Percentiles rank a stretch among this genome's conserved stretches.
phyloP scores from a whole-genome alignment of 257 asterid species.

The Capsicum baccatum region DNA sequence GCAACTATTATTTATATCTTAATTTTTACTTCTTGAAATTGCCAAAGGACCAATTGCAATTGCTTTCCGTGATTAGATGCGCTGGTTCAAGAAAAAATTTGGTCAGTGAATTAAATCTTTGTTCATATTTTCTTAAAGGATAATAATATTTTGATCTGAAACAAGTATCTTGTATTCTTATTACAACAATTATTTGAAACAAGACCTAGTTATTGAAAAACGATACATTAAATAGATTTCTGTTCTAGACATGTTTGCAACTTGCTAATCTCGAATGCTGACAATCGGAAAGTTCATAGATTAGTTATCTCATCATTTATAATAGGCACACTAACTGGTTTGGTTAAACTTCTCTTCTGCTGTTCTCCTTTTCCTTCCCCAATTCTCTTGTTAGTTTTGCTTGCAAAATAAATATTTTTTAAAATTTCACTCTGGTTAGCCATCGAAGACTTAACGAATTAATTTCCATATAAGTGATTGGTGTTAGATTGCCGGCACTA shows the following conservation, averaged over 20 bases:
- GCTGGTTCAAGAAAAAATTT: neutral
- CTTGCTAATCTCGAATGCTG: constrained; percentile 2
- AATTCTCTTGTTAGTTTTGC: neutral
- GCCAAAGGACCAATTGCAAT: constrained; percentile 2
- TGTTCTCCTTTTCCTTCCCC: constrained; percentile 4
- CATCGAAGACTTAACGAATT: neutral
- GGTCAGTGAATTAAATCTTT: neutral
- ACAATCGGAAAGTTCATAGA: neutral
- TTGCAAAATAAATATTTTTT: neutral
- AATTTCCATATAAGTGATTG: neutral
- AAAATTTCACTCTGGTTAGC: neutral
- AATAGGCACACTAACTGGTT: neutral
- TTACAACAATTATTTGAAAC: neutral
- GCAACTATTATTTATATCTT: neutral
- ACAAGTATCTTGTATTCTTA: neutral
- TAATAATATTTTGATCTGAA: neutral
- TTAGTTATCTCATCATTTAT: constrained; percentile 16
- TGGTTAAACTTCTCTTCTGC: neutral
- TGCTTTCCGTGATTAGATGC: neutral
- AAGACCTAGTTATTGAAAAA: neutral
- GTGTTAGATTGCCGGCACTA: constrained; percentile 16
- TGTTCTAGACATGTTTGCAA: neutral
- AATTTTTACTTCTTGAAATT: neutral
- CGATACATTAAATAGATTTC: neutral
- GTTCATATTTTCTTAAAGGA: too few relatives aligned